Evolutionary conservation across 78 protist species (phyloP).

Genomic region (Dictyostelium brefeldianum): DNA sequence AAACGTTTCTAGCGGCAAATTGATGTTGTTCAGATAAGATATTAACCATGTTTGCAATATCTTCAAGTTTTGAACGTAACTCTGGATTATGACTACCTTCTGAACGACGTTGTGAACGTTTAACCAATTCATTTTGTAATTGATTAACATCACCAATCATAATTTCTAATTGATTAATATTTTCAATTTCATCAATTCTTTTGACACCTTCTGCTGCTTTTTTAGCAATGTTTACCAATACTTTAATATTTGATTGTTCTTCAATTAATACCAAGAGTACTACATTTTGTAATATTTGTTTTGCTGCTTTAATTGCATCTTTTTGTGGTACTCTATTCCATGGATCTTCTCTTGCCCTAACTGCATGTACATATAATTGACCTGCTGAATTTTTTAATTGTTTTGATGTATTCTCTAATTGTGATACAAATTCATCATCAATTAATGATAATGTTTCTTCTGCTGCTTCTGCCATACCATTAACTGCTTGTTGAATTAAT

Average conservation of each 20-base stretch:
- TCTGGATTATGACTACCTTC: slow-evolving; percentile 73
- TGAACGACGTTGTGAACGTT: slow-evolving; percentile 67
- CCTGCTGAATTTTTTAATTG: slow-evolving; percentile 43
- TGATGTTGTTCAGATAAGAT: slow-evolving; percentile 61
- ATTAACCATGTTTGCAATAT: slow-evolving; percentile 1
- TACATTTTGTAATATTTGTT: slow-evolving; percentile 54
- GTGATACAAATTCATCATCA: slow-evolving; percentile 67
- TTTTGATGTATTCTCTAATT: slow-evolving; percentile 23
- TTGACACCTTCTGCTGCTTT: slow-evolving; percentile 72
- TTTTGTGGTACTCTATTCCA: slow-evolving; percentile 80
- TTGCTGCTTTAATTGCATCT: slow-evolving; percentile 78
- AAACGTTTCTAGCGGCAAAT: slow-evolving; percentile 26
- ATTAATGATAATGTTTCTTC: slow-evolving; percentile 55
- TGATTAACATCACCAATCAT: slow-evolving; percentile 52
- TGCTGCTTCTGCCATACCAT: slow-evolving; percentile 77
- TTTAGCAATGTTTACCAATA: slow-evolving; percentile 61
- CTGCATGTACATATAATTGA: slow-evolving; percentile 61
- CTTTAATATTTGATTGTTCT: slow-evolving; percentile 77
- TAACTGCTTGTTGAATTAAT: slow-evolving; percentile 75
- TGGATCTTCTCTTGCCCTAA: slow-evolving; percentile 67
- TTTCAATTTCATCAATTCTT: slow-evolving; percentile 79
- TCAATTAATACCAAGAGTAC: slow-evolving; percentile 70
- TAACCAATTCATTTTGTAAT: slow-evolving; percentile 63
- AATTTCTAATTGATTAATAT: slow-evolving; percentile 46
- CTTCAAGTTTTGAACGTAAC: slow-evolving; percentile 58